Base-by-base conservation (phyloP, 73 alveolate species). In the Paramecium sexaurelia region DNA sequence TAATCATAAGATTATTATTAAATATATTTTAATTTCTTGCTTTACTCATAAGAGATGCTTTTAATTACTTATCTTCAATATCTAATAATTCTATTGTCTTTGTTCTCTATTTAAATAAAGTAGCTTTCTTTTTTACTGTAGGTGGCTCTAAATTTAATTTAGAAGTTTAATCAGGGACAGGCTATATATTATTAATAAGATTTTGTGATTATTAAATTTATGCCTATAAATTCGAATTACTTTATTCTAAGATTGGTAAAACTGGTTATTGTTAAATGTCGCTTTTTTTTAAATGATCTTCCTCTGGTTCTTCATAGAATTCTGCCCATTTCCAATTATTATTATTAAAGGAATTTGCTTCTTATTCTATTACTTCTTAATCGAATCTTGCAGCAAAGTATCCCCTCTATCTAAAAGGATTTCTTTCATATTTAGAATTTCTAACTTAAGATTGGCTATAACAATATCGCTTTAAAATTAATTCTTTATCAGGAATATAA, bases 401-500 rank as follows among this genome's bases (percentile, higher is more conserved):
- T 11, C 71, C 73, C 41, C 90, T 39, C n/a, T 78, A 41, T 22
- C 90, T 78, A 41, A 11, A 13, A 15, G 55, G 67, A 43, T 39
- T 39, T 78, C 90, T 78, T 11, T 10, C 68, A 78, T 41, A 78
- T 26, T 56, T 6, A 15, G 69, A 56, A 51, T 51, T 51, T 69
- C 94, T 88, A 19, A 22, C 29, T 24, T 67, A 19, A 7, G 32
- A 9, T 5, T 69, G 3, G 9, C 82, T 68, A 75, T 41, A 88
- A 26, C 51, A 56, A 29, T 69, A 66, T 9, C 57, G 20, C 36
- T 68, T 68, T 24, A 88, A 19, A 43, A 68, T 69, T 32, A 68
- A 41, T 88, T 88, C 94, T 43, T 32, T 88, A 40, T 88, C 94
- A 36, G 94, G 89, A 8, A 69, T 88, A 43, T 61, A 88, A 71